These are phyloP conservation scores for Suhomyces bokatorum DNA, from an alignment of 1,139 yeast genomes.

Conservation along the genomic window DNA sequence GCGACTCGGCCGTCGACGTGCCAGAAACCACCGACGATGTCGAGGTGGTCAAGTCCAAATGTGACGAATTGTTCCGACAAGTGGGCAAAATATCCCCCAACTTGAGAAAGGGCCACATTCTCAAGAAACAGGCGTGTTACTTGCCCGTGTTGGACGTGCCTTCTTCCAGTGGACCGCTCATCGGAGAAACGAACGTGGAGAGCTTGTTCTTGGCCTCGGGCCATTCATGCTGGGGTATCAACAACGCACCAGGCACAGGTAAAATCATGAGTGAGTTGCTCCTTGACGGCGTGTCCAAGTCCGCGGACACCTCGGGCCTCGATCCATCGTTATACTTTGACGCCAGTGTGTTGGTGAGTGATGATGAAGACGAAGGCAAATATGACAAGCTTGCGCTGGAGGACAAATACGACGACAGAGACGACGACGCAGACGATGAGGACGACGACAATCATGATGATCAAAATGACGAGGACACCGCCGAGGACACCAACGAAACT, in stretches of 20 bases:
- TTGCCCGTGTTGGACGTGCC: slow-evolving; percentile 93
- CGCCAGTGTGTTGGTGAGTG: slow-evolving; percentile 54
- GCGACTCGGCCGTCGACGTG: slow-evolving; percentile 83
- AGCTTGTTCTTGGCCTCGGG: slow-evolving; percentile 84
- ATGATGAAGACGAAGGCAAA: slow-evolving; percentile 34
- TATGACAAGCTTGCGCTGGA: slow-evolving; percentile 11
- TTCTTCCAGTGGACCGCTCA: slow-evolving; percentile 86
- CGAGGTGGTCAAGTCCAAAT: slow-evolving; percentile 80
- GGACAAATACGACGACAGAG: slow-evolving; percentile 13
- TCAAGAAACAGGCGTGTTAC: slow-evolving; percentile 92
- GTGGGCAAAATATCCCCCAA: slow-evolving; percentile 78
- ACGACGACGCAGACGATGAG: slow-evolving; percentile 12
- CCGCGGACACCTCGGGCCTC: slow-evolving; percentile 77
- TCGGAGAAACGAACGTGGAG: slow-evolving; percentile 87
- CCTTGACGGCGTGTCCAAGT: slow-evolving; percentile 76
- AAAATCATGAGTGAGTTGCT: slow-evolving; percentile 84
- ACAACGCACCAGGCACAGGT: slow-evolving; percentile 97
- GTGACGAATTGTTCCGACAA: slow-evolving; percentile 81
- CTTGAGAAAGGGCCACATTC: slow-evolving; percentile 70
- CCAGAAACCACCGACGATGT: slow-evolving; percentile 96
- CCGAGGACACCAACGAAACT: slow-evolving; percentile 6
- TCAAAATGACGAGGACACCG: slow-evolving; percentile 5
- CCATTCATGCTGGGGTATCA: slow-evolving; percentile 98
- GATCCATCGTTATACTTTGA: slow-evolving; percentile 88
- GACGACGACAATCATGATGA: slow-evolving; percentile 5